Conservation (phyloP, 2,329 filamentous ascomycete species). For the Claviceps africana region DNA sequence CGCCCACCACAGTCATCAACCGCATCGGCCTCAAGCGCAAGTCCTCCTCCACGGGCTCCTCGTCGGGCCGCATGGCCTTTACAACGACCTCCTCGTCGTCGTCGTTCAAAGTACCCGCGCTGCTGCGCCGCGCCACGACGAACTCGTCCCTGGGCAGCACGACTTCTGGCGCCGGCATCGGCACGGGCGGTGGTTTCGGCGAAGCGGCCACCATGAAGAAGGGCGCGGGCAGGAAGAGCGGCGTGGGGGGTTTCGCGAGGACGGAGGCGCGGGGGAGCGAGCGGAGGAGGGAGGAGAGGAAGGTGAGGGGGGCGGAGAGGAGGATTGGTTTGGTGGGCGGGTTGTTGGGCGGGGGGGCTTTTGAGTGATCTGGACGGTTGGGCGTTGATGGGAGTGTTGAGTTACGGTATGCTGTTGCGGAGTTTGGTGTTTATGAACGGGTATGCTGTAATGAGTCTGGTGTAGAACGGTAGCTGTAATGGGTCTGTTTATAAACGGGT, state of each 20-base stretch:
- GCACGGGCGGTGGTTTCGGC: slow-evolving; percentile 24
- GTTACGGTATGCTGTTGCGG: no score
- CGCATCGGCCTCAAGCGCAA: slow-evolving; percentile 56
- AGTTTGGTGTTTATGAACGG: no score
- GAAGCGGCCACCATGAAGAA: slow-evolving; percentile 45
- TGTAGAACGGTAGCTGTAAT: no score
- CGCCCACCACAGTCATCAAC: slow-evolving; percentile 41
- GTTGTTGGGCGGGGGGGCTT: slow-evolving; percentile 39
- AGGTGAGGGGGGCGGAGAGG: slow-evolving; percentile 42
- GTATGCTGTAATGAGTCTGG: no score
- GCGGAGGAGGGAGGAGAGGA: slow-evolving; percentile 42
- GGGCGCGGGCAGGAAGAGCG: slow-evolving; percentile 45
- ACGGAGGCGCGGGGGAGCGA: slow-evolving; percentile 47
- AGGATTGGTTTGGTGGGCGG: slow-evolving; percentile 43
- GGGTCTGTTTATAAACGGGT: no score
- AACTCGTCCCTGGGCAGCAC: slow-evolving; percentile 36
- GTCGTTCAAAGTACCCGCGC: slow-evolving; percentile 53
- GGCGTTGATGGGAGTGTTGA: no score
- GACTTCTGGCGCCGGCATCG: slow-evolving; percentile 11
- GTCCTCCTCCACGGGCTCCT: background rate
- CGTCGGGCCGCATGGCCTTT: slow-evolving; percentile 40
- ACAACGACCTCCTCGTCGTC: slow-evolving; percentile 23
- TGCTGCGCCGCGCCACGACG: slow-evolving; percentile 62
- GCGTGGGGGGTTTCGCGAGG: slow-evolving; percentile 45
- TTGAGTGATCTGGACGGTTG: no score